These are phyloP conservation scores for Cornus controversa DNA, from an alignment of 148 eudicot species.

Conservation along the genomic window DNA sequence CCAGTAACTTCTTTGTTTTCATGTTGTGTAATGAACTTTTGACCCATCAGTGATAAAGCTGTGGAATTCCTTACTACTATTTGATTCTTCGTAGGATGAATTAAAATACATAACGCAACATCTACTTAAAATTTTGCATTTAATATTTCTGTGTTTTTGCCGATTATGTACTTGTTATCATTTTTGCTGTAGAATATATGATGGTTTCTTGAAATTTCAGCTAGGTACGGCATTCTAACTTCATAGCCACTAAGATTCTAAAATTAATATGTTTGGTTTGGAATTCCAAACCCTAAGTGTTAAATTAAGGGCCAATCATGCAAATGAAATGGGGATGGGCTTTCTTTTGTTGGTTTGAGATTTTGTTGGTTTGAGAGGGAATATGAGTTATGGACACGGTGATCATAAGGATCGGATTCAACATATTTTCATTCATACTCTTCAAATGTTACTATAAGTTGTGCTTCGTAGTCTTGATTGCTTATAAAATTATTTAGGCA, in stretches of 20 bases:
- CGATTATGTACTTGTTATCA: neutral
- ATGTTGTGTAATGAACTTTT: neutral
- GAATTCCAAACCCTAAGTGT: neutral
- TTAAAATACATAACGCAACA: too few species aligned
- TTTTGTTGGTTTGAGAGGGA: neutral
- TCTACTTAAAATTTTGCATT: neutral
- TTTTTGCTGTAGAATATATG: conserved; percentile 1
- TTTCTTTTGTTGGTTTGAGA: neutral
- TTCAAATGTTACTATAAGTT: too few species aligned
- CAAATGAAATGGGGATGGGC: neutral
- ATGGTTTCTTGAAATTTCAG: neutral
- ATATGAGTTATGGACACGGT: neutral
- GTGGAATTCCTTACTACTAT: neutral
- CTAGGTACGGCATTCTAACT: neutral
- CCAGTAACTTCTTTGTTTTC: neutral
- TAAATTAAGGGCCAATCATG: neutral
- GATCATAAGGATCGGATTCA: neutral
- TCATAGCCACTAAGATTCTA: neutral
- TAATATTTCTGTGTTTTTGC: neutral
- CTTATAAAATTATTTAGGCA: neutral
- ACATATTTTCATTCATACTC: neutral
- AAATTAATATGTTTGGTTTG: neutral
- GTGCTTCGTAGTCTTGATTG: too few species aligned
- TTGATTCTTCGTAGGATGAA: neutral
- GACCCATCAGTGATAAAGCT: neutral